Evolutionary conservation across 495 filamentous ascomycete species (phyloP).

Genomic region (Usnea hakonensis): DNA sequence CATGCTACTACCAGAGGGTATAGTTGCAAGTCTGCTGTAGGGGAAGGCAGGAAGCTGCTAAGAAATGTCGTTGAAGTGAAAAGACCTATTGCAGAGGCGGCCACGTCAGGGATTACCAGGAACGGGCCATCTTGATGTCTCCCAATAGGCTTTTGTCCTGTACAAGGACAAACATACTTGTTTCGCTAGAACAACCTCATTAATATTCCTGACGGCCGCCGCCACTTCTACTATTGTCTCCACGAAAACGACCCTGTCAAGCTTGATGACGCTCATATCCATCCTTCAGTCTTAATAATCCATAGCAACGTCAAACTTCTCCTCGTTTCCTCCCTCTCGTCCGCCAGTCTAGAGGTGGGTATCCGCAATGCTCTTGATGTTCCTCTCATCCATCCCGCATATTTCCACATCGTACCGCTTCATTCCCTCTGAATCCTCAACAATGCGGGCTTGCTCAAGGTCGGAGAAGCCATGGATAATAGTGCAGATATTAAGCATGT

Average conservation of each 20-base stretch:
- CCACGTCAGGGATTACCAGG: background rate
- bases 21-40: background rate
- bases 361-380: background rate
- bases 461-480: background rate
- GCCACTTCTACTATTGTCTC: background rate
- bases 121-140: background rate
- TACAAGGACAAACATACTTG: background rate
- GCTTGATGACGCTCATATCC: background rate
- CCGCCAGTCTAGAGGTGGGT: background rate
- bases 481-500: constrained; percentile 1
- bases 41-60: background rate
- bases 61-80: background rate
- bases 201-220: background rate
- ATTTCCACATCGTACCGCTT: background rate
- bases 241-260: background rate
- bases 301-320: background rate
- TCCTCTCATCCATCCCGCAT: background rate
- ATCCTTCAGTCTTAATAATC: background rate
- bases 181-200: background rate
- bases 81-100: background rate
- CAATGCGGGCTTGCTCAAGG: background rate
- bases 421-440: background rate
- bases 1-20: background rate
- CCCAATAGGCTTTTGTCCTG: background rate
- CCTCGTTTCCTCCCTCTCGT: background rate